phyloP scores from a whole-genome alignment of 345 rosid species.

The Arabis alpina region DNA sequence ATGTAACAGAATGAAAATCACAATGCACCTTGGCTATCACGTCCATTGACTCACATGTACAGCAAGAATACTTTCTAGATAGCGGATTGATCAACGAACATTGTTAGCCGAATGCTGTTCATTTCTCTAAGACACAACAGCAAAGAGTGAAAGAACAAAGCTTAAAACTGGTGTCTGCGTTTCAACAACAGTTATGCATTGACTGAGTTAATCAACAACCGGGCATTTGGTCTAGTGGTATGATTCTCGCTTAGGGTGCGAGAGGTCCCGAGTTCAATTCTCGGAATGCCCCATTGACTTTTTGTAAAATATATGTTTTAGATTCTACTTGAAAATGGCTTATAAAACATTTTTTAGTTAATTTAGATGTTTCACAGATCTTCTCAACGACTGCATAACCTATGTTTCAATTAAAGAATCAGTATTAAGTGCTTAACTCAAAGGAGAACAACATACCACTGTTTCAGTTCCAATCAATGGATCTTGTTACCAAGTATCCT shows the following conservation, averaged over 20 bases:
- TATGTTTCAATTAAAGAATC: too few relatives aligned
- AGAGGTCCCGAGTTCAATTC: slow-evolving; percentile 81
- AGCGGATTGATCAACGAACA: neutral
- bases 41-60: slow-evolving; percentile 1
- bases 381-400: too few relatives aligned
- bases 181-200: slow-evolving; percentile 1
- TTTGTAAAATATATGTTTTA: too few relatives aligned
- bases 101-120: neutral
- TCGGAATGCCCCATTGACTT: slow-evolving; percentile 61
- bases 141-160: neutral
- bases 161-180: neutral
- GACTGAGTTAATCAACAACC: neutral
- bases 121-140: neutral
- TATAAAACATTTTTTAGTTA: too few relatives aligned
- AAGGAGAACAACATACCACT: too few relatives aligned
- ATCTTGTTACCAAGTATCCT: too few relatives aligned
- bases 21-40: slow-evolving; percentile 26
- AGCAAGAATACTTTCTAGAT: neutral
- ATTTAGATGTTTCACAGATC: too few relatives aligned
- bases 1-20: neutral
- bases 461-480: too few relatives aligned
- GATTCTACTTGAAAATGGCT: too few relatives aligned
- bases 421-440: too few relatives aligned
- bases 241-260: slow-evolving; percentile 79
- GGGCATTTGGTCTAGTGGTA: slow-evolving; percentile 82